Percentiles rank a stretch among this genome's conserved stretches.
Evolutionary conservation across 768 basidiomycete species (phyloP).

Genomic region (Termitomyces titanicus): DNA sequence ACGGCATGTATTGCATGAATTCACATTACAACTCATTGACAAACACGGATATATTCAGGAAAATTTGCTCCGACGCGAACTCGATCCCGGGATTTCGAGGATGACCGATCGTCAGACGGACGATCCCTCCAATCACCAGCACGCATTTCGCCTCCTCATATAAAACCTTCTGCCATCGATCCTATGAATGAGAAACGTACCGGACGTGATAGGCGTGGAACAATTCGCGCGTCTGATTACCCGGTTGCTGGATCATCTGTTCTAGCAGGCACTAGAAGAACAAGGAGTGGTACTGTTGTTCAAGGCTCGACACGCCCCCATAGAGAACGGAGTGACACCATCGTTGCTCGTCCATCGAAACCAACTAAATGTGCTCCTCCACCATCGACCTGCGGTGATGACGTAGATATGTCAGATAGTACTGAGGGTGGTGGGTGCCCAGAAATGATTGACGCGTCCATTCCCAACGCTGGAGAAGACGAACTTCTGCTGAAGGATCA

Average conservation of each 20-base stretch:
- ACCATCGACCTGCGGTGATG: neutral
- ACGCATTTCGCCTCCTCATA: constrained; percentile 9
- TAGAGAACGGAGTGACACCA: constrained; percentile 21
- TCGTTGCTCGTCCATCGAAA: constrained; percentile 14
- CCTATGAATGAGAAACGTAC: constrained; percentile 8
- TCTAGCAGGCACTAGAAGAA: constrained; percentile 29
- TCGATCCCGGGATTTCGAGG: constrained; percentile 13
- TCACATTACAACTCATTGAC: neutral
- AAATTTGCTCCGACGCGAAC: constrained; percentile 3
- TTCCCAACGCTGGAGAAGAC: constrained; percentile 14
- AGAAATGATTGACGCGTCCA: constrained; percentile 19
- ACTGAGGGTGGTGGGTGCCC: constrained; percentile 5
- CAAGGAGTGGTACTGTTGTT: constrained; percentile 48
- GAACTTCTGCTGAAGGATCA: constrained; percentile 16
- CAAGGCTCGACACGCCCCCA: constrained; percentile 12
- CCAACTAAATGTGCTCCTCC: constrained; percentile 5
- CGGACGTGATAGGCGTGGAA: constrained; percentile 39
- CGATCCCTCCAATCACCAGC: constrained; percentile 12
- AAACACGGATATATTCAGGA: constrained; percentile 1
- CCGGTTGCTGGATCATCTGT: constrained; percentile 11
- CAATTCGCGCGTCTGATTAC: constrained; percentile 48
- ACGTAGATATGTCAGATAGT: constrained; percentile 8
- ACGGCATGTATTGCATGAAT: constrained; percentile 3
- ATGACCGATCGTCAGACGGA: neutral
- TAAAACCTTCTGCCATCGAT: neutral